Base-by-base conservation (phyloP, 1,284 basidiomycete genomes). In the Sporisorium sorghi region DNA sequence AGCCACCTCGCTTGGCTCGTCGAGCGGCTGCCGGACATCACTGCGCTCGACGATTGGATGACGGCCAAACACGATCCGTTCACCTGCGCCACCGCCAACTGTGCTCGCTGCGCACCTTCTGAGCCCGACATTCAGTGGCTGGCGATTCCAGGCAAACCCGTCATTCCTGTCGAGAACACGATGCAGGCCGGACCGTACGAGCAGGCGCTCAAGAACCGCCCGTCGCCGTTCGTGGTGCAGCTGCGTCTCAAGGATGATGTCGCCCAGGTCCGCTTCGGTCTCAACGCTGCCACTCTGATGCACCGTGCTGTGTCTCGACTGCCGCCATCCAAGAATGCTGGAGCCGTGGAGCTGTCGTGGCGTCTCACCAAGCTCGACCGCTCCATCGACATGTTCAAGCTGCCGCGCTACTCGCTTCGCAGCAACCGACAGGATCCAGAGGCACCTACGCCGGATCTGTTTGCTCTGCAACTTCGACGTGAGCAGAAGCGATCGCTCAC, bases 401-500 rank as follows among this genome's bases (percentile, higher is more conserved):
- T 86, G 54, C 86, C 86, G 33, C 28, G 89, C 74, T 92, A 94
- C 86, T 85, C 83, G 7, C 87, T 97, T 23, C 84, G 87, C 61
- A 93, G 92, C 82, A 97, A 97, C 86, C 91, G 90, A 72, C 80
- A 84, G 3, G 94, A 97, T 83, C 86, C 87, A 2, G 86, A 91
- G 77, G 91, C 93, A 71, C 79, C 80, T 0, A 94, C 96, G 77
- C 95, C 94, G 0, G 89, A 90, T 0, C 88, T 89, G 67, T 97
- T 97, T 87, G 55, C 51, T 24, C 54, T 79, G 17, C 60, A 75
- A 43, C 88, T 97, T 23, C 90, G 94, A 47, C 88, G 87, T 17
- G 94, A 97, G 82, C 94, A 97, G 84, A 87, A 92, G 14, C 91
- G 95, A 42, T 97, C 95, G 4, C 86, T 97, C 44, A 89, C 89